Conservation (phyloP, 768 basidiomycete species). For the Naganishia antarctica region DNA sequence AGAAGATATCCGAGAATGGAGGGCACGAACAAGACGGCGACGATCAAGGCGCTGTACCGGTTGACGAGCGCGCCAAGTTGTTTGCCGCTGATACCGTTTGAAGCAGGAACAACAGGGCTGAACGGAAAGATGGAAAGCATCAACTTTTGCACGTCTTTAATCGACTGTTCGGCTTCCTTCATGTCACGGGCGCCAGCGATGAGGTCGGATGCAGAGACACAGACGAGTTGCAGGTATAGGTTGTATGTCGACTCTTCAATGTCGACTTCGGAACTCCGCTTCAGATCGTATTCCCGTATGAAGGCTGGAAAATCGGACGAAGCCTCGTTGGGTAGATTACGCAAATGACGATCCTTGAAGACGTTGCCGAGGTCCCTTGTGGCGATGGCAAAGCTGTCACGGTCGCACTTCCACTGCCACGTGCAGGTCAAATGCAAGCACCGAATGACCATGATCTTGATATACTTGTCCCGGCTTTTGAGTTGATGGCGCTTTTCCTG, state of each 20-base stretch:
- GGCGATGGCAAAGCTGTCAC: conserved; percentile 58
- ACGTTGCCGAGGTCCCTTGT: conserved; percentile 61
- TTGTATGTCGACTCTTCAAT: conserved; percentile 65
- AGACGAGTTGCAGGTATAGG: conserved; percentile 74
- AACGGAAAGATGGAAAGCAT: conserved; percentile 69
- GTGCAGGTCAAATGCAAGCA: conserved; percentile 66
- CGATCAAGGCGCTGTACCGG: conserved; percentile 66
- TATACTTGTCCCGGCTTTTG: conserved; percentile 64
- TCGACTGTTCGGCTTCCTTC: conserved; percentile 46
- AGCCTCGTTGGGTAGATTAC: conserved; percentile 60
- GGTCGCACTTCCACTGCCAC: conserved; percentile 71
- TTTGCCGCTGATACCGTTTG: conserved; percentile 52
- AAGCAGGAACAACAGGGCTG: conserved; percentile 63
- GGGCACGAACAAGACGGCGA: conserved; percentile 66
- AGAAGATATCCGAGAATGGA: conserved; percentile 56
- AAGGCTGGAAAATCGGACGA: conserved; percentile 68
- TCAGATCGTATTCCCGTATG: conserved; percentile 58
- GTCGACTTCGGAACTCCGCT: conserved; percentile 56
- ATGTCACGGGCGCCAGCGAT: conserved; percentile 32
- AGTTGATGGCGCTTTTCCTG: conserved; percentile 51
- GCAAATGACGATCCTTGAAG: conserved; percentile 71
- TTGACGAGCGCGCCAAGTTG: conserved; percentile 76
- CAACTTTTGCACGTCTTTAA: conserved; percentile 59
- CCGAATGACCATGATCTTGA: conserved; percentile 64
- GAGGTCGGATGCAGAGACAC: conserved; percentile 57